Percentiles rank a stretch among this genome's conserved stretches.
phyloP scores from a whole-genome alignment of 2,329 filamentous ascomycete species.

The Torrubiella hemipterigena region DNA sequence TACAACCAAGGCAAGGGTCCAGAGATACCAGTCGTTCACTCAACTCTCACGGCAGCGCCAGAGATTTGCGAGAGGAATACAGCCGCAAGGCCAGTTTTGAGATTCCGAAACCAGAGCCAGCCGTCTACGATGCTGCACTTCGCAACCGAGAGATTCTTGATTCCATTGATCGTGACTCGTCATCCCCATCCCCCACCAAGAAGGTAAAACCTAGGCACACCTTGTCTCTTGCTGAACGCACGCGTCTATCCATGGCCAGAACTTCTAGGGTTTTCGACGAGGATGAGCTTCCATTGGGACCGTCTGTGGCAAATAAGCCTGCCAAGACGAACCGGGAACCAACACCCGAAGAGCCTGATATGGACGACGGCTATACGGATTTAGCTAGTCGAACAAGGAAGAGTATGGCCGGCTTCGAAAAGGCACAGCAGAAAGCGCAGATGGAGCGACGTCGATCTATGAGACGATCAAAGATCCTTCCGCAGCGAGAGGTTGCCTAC shows the following conservation, averaged over 20 bases:
- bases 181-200: slow-evolving; percentile 41
- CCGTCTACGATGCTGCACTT: no score
- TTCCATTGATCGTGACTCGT: neutral
- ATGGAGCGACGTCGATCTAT: slow-evolving; percentile 40
- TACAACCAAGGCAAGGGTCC: neutral
- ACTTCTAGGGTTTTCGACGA: slow-evolving; percentile 18
- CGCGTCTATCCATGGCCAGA: slow-evolving; percentile 66
- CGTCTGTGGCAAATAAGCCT: slow-evolving; percentile 7
- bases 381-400: slow-evolving; percentile 45
- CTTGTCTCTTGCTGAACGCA: slow-evolving; percentile 63
- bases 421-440: slow-evolving; percentile 47
- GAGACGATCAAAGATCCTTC: slow-evolving; percentile 28
- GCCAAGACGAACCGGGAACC: slow-evolving; percentile 6
- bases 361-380: slow-evolving; percentile 29
- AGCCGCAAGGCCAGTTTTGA: no score
- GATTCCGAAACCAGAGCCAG: no score
- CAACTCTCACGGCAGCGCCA: neutral
- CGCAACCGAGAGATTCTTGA: neutral
- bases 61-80: neutral
- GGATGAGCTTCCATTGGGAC: slow-evolving; percentile 11
- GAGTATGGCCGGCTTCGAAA: slow-evolving; percentile 52
- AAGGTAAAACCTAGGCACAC: slow-evolving; percentile 35
- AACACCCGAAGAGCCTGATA: slow-evolving; percentile 12
- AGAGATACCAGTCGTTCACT: neutral
- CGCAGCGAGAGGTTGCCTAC: slow-evolving; percentile 28